phyloP scores from a whole-genome alignment of 306 rosid genomes.

The Morella rubra region DNA sequence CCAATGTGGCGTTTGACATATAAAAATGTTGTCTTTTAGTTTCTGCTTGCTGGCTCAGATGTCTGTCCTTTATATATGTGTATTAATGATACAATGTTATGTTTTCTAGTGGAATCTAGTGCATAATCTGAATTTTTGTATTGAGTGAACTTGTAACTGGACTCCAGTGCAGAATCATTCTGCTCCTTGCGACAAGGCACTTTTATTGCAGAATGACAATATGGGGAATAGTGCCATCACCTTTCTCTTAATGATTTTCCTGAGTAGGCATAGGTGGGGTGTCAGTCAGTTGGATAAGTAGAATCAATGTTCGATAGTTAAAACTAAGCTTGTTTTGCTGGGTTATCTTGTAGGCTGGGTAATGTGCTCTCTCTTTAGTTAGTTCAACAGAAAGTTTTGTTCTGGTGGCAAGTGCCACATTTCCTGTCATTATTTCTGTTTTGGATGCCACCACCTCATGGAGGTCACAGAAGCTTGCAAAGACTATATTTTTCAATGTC shows the following conservation, averaged over 20 bases:
- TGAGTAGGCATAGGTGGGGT: background rate
- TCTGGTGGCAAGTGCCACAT: background rate
- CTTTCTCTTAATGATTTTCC: background rate
- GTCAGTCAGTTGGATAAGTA: background rate
- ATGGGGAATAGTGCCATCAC: background rate
- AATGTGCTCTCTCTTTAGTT: background rate
- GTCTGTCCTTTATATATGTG: background rate
- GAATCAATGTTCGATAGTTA: background rate
- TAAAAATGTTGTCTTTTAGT: background rate
- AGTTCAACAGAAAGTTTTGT: background rate
- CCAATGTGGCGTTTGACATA: background rate
- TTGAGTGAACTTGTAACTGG: background rate
- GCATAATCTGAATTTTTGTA: background rate
- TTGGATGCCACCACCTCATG: background rate
- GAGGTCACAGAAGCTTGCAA: background rate
- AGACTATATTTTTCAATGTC: background rate
- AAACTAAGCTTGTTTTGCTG: background rate
- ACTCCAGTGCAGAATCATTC: background rate
- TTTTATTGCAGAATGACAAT: background rate
- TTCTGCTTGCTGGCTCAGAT: background rate
- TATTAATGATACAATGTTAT: background rate
- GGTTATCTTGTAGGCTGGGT: background rate
- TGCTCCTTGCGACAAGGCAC: background rate
- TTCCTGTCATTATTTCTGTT: slow-evolving; percentile 3
- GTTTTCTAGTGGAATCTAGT: background rate